Conservation (phyloP, 179 eudicot species). For the Pouteria campechiana region DNA sequence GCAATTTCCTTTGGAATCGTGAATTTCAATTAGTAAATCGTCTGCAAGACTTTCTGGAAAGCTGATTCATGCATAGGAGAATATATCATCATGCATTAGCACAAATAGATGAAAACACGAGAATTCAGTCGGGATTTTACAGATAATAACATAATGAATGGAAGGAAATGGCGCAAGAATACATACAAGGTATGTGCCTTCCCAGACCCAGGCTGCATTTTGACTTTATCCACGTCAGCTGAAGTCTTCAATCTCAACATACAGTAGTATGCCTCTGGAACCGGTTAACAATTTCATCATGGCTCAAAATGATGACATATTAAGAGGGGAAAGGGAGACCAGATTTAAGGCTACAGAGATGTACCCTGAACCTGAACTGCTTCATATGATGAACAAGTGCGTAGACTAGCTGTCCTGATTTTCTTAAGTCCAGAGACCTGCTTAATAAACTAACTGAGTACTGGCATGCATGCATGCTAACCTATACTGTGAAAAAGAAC, state of each 20-base stretch:
- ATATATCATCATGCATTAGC: too few species aligned
- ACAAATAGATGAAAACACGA: too few species aligned
- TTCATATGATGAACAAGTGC: constrained; percentile 70
- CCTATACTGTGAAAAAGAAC: constrained; percentile 69
- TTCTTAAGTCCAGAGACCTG: constrained; percentile 84
- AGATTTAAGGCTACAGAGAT: neutral
- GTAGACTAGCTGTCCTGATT: constrained; percentile 68
- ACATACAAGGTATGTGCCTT: constrained; percentile 95
- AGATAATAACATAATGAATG: too few species aligned
- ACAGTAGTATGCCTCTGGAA: constrained; percentile 71
- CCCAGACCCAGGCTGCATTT: constrained; percentile 96
- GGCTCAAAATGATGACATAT: too few species aligned
- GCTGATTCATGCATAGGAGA: constrained; percentile 25
- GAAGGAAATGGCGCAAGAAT: too few species aligned
- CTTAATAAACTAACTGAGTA: constrained; percentile 68
- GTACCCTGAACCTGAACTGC: constrained; percentile 55
- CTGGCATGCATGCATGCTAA: constrained; percentile 87
- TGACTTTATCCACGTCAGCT: constrained; percentile 71
- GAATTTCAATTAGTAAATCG: constrained; percentile 61
- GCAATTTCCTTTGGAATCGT: constrained; percentile 36
- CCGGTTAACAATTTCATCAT: too few species aligned
- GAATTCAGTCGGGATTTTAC: too few species aligned
- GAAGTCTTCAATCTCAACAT: constrained; percentile 72
- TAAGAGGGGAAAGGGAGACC: too few species aligned
- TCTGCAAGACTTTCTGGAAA: constrained; percentile 74